Conservation (phyloP, 495 filamentous ascomycete species). For the Chaetomium cochliodes region DNA sequence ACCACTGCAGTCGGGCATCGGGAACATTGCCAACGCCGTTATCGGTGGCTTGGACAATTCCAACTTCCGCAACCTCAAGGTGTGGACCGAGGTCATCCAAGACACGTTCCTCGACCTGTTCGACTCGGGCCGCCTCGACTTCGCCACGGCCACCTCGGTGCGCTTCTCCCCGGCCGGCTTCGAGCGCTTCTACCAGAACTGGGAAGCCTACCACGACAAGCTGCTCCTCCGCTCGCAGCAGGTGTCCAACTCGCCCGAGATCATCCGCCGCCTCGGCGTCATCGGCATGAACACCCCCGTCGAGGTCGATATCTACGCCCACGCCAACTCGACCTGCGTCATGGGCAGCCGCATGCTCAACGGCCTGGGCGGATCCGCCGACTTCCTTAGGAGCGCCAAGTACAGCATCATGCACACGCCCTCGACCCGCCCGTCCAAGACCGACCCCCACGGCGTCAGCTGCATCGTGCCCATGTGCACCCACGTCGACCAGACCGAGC, state of each 20-base stretch:
- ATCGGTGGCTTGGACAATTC: conserved; percentile 80
- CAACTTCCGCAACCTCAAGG: conserved; percentile 82
- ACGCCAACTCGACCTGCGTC: conserved; percentile 88
- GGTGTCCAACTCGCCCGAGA: conserved; percentile 91
- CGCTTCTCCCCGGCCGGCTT: conserved; percentile 91
- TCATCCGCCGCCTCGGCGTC: conserved; percentile 82
- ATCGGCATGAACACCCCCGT: conserved; percentile 97
- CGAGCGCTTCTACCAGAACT: conserved; percentile 86
- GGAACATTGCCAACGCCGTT: conserved; percentile 93
- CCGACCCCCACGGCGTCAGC: conserved; percentile 75
- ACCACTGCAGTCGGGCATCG: conserved; percentile 85
- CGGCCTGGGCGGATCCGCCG: conserved; percentile 83
- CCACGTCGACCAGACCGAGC: conserved; percentile 90
- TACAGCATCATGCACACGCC: conserved; percentile 96
- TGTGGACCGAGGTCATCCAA: conserved; percentile 94
- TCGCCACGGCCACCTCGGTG: conserved; percentile 87
- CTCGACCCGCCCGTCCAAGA: conserved; percentile 73
- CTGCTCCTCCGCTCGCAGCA: conserved; percentile 83
- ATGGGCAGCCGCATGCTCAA: conserved; percentile 92
- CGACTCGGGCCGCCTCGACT: conserved; percentile 85
- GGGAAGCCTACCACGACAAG: conserved; percentile 77
- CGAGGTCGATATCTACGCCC: conserved; percentile 92
- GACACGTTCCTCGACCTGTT: conserved; percentile 93
- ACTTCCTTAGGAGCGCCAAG: conserved; percentile 81
- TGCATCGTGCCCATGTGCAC: conserved; percentile 94